phyloP scores from a whole-genome alignment of 129 eudicot genomes.

The Pulicaria dysenterica region DNA sequence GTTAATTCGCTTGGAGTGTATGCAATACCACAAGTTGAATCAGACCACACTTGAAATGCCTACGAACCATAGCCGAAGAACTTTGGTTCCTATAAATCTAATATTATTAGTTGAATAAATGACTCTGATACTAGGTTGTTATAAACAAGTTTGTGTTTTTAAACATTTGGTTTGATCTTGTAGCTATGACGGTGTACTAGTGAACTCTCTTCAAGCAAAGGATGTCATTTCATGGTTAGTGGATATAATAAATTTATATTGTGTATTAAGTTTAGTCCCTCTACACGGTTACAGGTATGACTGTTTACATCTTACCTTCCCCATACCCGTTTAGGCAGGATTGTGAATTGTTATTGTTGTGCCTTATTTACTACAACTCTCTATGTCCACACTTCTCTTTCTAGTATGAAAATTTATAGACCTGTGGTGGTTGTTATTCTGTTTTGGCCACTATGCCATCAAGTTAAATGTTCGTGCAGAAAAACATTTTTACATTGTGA shows the following conservation, averaged over 20 bases:
- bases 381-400: no score
- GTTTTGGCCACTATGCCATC: not conserved
- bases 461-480: not conserved
- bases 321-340: no score
- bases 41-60: no score
- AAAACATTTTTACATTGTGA: not conserved
- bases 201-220: slow-evolving; percentile 67
- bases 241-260: not conserved
- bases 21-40: not conserved
- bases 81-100: not conserved
- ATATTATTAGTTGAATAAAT: not conserved
- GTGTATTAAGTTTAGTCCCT: no score
- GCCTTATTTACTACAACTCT: no score
- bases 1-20: not conserved
- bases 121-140: not conserved
- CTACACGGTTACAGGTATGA: no score
- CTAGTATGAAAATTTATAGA: no score
- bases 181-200: slow-evolving; percentile 92
- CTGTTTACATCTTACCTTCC: no score
- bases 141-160: slow-evolving; percentile 4
- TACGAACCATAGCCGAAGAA: not conserved
- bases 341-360: no score
- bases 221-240: slow-evolving; percentile 62
- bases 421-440: no score
- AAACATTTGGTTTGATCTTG: slow-evolving; percentile 30